Evolutionary conservation across 208 protist genomes (phyloP).

Genomic region (Leishmania turanica): DNA sequence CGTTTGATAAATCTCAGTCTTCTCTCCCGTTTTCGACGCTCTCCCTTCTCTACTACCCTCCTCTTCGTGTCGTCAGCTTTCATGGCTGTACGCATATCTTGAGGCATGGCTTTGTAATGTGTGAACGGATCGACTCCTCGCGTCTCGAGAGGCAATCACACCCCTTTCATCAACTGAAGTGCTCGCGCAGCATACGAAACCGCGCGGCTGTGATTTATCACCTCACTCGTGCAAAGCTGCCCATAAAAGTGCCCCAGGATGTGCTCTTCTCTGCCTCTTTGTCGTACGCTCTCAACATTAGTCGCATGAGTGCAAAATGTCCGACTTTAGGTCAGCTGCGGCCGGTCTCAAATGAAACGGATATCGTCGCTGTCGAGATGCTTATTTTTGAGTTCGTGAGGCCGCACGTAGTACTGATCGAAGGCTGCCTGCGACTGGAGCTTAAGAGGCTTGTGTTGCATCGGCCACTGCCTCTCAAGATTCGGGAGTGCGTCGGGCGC

Average conservation of each 20-base stretch:
- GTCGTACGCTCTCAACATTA: conserved; percentile 67
- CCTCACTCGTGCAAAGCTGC: conserved; percentile 12
- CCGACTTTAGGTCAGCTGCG: conserved; percentile 16
- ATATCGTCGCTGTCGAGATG: conserved; percentile 72
- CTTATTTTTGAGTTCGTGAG: conserved; percentile 62
- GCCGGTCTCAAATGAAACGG: conserved; percentile 24
- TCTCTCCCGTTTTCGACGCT: conserved; percentile 3
- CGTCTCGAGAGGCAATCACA: neutral
- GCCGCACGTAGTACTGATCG: conserved; percentile 67
- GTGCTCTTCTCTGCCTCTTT: conserved; percentile 59
- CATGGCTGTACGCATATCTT: neutral
- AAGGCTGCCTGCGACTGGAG: conserved; percentile 66
- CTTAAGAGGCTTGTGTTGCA: conserved; percentile 44
- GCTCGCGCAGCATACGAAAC: conserved; percentile 29
- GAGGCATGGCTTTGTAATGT: neutral
- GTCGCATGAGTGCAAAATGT: conserved; percentile 30
- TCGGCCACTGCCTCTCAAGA: conserved; percentile 17
- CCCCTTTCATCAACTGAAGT: conserved; percentile 13
- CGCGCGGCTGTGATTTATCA: conserved; percentile 32
- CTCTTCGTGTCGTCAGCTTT: neutral
- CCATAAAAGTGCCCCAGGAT: conserved; percentile 13
- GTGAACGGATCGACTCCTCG: neutral
- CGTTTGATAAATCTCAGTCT: neutral
- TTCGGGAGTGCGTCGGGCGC: conserved; percentile 46
- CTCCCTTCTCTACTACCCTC: conserved; percentile 4